Conservation (phyloP, 2,329 filamentous ascomycete genomes). For the Zymoseptoria ardabiliae region DNA sequence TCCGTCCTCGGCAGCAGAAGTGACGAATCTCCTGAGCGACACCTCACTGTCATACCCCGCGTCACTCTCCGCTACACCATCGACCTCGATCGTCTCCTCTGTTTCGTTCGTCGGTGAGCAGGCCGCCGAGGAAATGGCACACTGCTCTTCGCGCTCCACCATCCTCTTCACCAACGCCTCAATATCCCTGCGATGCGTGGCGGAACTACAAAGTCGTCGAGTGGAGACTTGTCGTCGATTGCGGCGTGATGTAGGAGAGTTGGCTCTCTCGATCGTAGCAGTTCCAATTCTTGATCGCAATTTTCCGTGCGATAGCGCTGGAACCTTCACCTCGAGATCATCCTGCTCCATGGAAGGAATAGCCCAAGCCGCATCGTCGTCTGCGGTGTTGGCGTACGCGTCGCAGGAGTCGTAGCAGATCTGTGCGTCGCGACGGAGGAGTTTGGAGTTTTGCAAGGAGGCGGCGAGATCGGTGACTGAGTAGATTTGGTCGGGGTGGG, state of each 20-base stretch:
- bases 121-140: slow-evolving; percentile 20
- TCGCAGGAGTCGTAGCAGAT: slow-evolving; percentile 29
- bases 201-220: slow-evolving; percentile 33
- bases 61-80: slow-evolving; percentile 8
- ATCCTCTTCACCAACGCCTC: slow-evolving; percentile 37
- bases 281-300: not conserved
- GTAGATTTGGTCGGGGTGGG: slow-evolving; percentile 20
- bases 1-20: slow-evolving; percentile 6
- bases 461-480: slow-evolving; percentile 28
- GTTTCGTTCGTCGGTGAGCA: not conserved
- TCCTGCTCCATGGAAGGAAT: slow-evolving; percentile 9
- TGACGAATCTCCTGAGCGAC: slow-evolving; percentile 10
- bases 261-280: not conserved
- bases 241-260: slow-evolving; percentile 13
- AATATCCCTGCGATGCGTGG: slow-evolving; percentile 35
- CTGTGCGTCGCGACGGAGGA: slow-evolving; percentile 21
- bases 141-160: slow-evolving; percentile 36
- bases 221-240: slow-evolving; percentile 36
- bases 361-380: slow-evolving; percentile 26
- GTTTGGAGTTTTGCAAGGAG: slow-evolving; percentile 21
- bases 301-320: slow-evolving; percentile 1
- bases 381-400: slow-evolving; percentile 26
- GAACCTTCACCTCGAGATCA: slow-evolving; percentile 10
- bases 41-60: slow-evolving; percentile 23
- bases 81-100: slow-evolving; percentile 1